Conservation (phyloP, 139 green algal species). For the Chlorella sp. region DNA sequence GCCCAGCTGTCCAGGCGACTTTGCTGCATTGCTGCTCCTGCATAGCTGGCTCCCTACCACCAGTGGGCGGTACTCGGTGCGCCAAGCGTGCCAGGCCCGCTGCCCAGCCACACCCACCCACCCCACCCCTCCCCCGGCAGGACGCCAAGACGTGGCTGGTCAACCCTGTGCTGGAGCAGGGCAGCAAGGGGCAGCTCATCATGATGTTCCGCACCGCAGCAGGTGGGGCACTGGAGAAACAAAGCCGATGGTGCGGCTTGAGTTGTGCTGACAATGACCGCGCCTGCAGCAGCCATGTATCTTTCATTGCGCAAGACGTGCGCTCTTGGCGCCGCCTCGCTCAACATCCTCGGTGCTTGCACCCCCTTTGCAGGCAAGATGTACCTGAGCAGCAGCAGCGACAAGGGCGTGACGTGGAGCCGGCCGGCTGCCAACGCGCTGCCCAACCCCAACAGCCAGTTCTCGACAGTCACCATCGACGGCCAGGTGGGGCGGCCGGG, state of each 20-base stretch:
- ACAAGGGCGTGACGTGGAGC: conserved; percentile 43
- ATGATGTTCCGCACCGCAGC: conserved; percentile 34
- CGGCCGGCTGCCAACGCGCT: conserved; percentile 16
- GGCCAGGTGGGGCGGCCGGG: conserved; percentile 16
- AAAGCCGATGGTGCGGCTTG: background rate
- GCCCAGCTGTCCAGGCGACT: too few relatives aligned
- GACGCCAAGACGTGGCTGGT: conserved; percentile 51
- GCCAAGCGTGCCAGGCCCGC: too few relatives aligned
- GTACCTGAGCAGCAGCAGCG: conserved; percentile 28
- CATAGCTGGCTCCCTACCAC: too few relatives aligned
- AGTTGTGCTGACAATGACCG: background rate
- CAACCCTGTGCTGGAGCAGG: conserved; percentile 38
- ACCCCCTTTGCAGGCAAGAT: conserved; percentile 26
- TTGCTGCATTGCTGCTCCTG: too few relatives aligned
- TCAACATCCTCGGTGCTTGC: background rate
- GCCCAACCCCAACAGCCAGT: conserved; percentile 51
- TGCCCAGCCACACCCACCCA: too few relatives aligned
- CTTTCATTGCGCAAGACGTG: too few relatives aligned
- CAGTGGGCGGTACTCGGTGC: too few relatives aligned
- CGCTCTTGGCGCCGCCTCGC: too few relatives aligned
- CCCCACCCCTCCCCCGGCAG: too few relatives aligned
- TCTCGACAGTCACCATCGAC: conserved; percentile 31
- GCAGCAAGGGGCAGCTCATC: conserved; percentile 31
- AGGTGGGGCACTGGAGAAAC: background rate
- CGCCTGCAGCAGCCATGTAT: background rate